Conservation (phyloP, 2,329 filamentous ascomycete genomes). For the Botrytis elliptica region DNA sequence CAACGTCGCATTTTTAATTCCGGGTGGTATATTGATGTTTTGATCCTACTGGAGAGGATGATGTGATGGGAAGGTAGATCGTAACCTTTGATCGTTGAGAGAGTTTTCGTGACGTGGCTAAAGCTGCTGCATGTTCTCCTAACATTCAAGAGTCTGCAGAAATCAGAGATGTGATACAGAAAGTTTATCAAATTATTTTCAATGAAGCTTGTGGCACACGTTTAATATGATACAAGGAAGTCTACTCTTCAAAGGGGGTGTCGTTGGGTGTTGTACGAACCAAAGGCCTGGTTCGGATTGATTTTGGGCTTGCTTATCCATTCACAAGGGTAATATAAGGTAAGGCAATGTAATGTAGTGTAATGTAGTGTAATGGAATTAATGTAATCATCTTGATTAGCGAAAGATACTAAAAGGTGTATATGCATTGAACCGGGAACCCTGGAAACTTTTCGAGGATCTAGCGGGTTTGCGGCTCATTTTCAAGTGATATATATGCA, state of each 20-base stretch:
- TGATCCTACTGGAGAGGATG: slow-evolving; percentile 7
- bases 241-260: not conserved
- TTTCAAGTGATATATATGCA: slow-evolving; percentile 15
- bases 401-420: slow-evolving; percentile 2
- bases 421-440: slow-evolving; percentile 10
- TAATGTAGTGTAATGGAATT: not conserved
- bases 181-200: slow-evolving; percentile 16
- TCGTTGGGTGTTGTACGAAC: slow-evolving; percentile 12
- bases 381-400: slow-evolving; percentile 15
- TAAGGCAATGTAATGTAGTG: not conserved
- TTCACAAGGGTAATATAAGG: not conserved
- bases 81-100: slow-evolving; percentile 1
- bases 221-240: not conserved
- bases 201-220: slow-evolving; percentile 2
- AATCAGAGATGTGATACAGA: slow-evolving; percentile 13
- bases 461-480: slow-evolving; percentile 11
- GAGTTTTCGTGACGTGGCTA: slow-evolving; percentile 20
- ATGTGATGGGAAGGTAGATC: slow-evolving; percentile 12
- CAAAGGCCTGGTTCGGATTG: slow-evolving; percentile 16
- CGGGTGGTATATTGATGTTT: not conserved
- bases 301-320: slow-evolving; percentile 7
- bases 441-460: slow-evolving; percentile 13
- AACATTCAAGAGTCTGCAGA: not conserved
- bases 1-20: slow-evolving; percentile 17
- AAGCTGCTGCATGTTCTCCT: slow-evolving; percentile 15